Percentiles rank a stretch among this genome's conserved stretches.
These are phyloP conservation scores for Raphanus sativus DNA, from an alignment of 345 rosid species.

Conservation along the genomic window DNA sequence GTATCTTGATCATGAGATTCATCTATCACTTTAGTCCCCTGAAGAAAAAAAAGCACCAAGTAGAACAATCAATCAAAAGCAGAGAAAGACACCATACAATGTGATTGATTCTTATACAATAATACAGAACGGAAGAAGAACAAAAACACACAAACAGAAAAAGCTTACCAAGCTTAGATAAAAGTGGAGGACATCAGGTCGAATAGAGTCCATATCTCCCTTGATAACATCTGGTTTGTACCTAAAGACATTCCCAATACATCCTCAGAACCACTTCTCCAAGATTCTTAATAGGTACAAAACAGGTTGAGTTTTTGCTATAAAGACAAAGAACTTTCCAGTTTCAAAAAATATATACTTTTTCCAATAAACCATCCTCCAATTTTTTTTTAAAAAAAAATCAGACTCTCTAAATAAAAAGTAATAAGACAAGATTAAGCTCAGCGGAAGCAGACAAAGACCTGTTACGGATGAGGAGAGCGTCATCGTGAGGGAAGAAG, in stretches of 20 bases:
- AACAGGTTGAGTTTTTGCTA: background rate
- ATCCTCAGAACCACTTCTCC: background rate
- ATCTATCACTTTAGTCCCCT: slow-evolving; percentile 83
- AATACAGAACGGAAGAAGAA: background rate
- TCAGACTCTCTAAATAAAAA: background rate
- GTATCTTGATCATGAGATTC: slow-evolving; percentile 94
- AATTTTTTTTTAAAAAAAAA: too few species aligned
- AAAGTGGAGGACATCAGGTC: slow-evolving; percentile 64
- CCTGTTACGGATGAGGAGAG: slow-evolving; percentile 60
- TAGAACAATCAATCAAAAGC: slow-evolving; percentile 17
- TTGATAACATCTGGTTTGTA: slow-evolving; percentile 79
- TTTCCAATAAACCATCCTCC: too few species aligned
- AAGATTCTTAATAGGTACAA: background rate
- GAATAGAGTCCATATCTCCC: slow-evolving; percentile 96
- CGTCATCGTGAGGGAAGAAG: slow-evolving; percentile 60
- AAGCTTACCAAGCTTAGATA: slow-evolving; percentile 59
- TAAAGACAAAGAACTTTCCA: slow-evolving; percentile 5
- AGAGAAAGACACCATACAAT: background rate
- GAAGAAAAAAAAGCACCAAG: slow-evolving; percentile 17
- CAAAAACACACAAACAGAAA: background rate
- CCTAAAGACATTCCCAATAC: slow-evolving; percentile 35
- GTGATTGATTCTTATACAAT: background rate
- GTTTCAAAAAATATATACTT: too few species aligned
- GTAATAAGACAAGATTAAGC: background rate
- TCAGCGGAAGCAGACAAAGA: background rate